Conservation (phyloP, 148 eudicot genomes). For the Silene latifolia region DNA sequence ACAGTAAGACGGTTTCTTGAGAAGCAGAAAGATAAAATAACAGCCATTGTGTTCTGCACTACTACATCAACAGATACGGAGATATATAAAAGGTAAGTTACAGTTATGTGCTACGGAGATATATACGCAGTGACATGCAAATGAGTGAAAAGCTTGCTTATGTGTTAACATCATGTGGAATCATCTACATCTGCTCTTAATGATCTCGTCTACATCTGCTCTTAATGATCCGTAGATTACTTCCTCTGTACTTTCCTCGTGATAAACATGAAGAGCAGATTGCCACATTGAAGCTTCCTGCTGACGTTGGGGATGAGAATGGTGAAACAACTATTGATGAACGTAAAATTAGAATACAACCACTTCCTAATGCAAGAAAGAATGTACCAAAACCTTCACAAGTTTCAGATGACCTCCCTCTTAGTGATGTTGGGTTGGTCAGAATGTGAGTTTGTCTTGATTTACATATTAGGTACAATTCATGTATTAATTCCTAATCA, state of each 20-base stretch:
- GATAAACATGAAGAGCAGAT: conserved; percentile 91
- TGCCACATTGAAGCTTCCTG: conserved; percentile 84
- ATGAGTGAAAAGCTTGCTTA: conserved; percentile 54
- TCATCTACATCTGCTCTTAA: no score
- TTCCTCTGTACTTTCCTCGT: conserved; percentile 97
- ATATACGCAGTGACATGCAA: conserved; percentile 29
- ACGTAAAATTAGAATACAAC: conserved; percentile 92
- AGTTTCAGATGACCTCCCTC: conserved; percentile 57
- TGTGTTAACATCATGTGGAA: neutral
- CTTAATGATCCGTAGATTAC: conserved; percentile 47
- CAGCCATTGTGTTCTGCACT: conserved; percentile 84
- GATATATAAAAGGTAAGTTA: conserved; percentile 75
- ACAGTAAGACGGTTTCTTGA: conserved; percentile 93
- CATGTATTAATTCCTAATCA: neutral
- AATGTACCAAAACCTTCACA: conserved; percentile 48
- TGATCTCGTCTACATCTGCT: no score
- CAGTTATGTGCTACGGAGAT: conserved; percentile 49
- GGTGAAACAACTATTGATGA: conserved; percentile 94
- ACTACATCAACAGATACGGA: conserved; percentile 78
- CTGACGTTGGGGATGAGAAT: conserved; percentile 99
- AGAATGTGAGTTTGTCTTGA: conserved; percentile 52
- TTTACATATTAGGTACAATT: neutral
- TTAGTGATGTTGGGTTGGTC: conserved; percentile 55
- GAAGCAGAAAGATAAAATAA: conserved; percentile 81
- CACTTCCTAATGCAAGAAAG: conserved; percentile 76